These are phyloP conservation scores for Cytospora schulzeri DNA, from an alignment of 2,329 filamentous ascomycete genomes.

Conservation along the genomic window DNA sequence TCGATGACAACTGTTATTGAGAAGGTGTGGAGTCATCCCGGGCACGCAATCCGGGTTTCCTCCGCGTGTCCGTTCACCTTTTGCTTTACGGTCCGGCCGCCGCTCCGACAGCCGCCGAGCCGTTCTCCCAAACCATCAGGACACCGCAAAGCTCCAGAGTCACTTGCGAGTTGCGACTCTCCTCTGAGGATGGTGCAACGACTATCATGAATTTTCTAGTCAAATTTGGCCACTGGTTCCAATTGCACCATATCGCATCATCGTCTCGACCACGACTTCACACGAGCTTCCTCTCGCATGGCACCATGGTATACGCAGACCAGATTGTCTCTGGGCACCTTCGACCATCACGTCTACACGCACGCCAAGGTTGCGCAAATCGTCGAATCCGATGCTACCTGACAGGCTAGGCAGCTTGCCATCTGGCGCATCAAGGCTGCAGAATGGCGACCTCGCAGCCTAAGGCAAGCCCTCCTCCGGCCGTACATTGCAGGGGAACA, in stretches of 20 bases:
- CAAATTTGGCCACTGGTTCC: conserved; percentile 6
- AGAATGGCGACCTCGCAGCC: background rate
- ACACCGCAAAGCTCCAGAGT: background rate
- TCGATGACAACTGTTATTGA: conserved; percentile 8
- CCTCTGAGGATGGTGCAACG: background rate
- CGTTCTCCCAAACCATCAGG: background rate
- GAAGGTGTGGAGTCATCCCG: conserved; percentile 9
- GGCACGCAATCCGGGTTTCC: conserved; percentile 24
- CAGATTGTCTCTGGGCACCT: too few species aligned
- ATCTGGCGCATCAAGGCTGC: background rate
- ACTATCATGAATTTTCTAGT: background rate
- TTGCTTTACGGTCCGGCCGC: conserved; percentile 14
- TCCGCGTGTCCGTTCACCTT: background rate
- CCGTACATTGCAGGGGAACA: background rate
- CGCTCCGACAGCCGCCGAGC: conserved; percentile 24
- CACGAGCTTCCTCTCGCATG: too few species aligned
- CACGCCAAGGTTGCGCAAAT: background rate
- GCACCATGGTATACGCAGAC: background rate
- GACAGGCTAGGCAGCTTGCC: background rate
- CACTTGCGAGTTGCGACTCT: background rate
- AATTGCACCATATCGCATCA: conserved; percentile 10
- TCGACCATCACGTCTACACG: background rate
- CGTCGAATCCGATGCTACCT: background rate
- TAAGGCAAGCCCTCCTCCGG: background rate
- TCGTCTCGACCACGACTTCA: background rate